Conservation (phyloP, 257 asterid species). For the Rubia yunnanensis region DNA sequence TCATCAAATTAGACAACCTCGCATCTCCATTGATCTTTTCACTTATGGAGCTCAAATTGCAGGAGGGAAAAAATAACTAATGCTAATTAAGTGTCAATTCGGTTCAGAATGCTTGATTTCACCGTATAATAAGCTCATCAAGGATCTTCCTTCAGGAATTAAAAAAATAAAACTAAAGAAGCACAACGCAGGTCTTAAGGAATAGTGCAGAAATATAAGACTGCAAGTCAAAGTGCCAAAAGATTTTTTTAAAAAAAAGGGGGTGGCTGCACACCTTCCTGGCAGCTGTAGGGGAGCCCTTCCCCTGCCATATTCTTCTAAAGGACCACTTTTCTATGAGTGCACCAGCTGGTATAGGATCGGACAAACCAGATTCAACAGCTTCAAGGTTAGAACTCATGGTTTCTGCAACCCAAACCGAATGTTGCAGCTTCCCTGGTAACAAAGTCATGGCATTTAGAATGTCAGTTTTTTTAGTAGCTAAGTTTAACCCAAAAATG, state of each 20-base stretch:
- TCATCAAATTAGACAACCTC: not conserved
- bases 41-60: not conserved
- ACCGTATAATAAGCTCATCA: not conserved
- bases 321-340: slow-evolving; percentile 45
- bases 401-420: slow-evolving; percentile 81
- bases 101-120: not conserved
- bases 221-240: slow-evolving; percentile 16
- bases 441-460: slow-evolving; percentile 6
- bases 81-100: not conserved
- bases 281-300: slow-evolving; percentile 79
- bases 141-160: not conserved
- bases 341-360: slow-evolving; percentile 38
- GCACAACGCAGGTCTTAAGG: not conserved
- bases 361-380: slow-evolving; percentile 34
- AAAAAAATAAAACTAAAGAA: not conserved
- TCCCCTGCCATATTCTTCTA: slow-evolving; percentile 97
- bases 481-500: not conserved
- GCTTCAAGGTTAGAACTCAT: slow-evolving; percentile 38
- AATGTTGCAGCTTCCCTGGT: slow-evolving; percentile 87
- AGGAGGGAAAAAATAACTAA: not conserved
- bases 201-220: not conserved
- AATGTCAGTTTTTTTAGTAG: not conserved
- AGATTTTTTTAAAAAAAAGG: slow-evolving; percentile 16
- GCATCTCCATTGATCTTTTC: not conserved
- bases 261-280: slow-evolving; percentile 66